Conservation (phyloP, 306 rosid species). For the Dalbergia cultrata region DNA sequence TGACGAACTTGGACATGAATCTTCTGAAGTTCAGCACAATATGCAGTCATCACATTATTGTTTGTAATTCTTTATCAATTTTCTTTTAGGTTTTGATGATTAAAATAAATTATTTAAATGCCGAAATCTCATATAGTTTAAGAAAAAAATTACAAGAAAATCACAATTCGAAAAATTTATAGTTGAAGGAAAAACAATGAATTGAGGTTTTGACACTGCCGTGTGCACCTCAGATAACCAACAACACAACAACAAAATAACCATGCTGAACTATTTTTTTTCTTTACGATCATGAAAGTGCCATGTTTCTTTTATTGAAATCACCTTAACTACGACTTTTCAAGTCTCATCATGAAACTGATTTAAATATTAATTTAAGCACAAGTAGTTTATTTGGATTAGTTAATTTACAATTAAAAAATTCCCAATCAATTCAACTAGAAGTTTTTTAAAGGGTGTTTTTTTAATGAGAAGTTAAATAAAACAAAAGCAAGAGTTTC, state of each 20-base stretch:
- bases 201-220: background rate
- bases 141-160: background rate
- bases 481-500: background rate
- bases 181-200: background rate
- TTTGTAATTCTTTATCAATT: background rate
- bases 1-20: background rate
- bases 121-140: background rate
- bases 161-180: background rate
- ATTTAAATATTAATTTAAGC: background rate
- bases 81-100: background rate
- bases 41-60: background rate
- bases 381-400: background rate
- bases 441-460: background rate
- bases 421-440: background rate
- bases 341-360: background rate
- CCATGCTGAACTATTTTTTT: too few species aligned
- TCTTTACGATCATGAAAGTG: too few species aligned
- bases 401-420: background rate
- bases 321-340: too few species aligned
- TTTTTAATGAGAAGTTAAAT: background rate
- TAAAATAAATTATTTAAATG: background rate
- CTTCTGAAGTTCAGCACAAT: background rate
- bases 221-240: too few species aligned
- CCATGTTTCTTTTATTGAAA: too few species aligned
- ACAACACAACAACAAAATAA: too few species aligned